These are phyloP conservation scores for Thermothielavioides terrestris DNA, from an alignment of 495 filamentous ascomycete genomes.

Conservation along the genomic window DNA sequence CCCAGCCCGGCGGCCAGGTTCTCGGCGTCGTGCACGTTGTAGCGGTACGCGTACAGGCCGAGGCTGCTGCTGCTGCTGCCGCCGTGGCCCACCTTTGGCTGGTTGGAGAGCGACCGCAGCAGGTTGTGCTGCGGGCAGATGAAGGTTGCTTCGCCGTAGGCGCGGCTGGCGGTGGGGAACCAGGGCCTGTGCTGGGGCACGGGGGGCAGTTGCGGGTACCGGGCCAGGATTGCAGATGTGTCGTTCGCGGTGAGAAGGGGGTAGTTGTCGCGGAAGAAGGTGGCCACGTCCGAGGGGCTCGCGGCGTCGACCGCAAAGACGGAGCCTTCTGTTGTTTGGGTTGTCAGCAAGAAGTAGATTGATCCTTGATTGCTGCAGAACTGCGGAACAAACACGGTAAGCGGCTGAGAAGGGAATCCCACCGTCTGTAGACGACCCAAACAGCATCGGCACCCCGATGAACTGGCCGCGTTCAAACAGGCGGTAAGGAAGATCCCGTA, in stretches of 20 bases:
- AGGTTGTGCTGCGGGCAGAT: conserved; percentile 46
- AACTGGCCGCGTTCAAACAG: conserved; percentile 23
- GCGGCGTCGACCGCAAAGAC: conserved; percentile 41
- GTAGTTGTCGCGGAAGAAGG: conserved; percentile 42
- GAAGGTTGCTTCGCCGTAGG: conserved; percentile 57
- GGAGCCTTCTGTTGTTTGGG: conserved; percentile 33
- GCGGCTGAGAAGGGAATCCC: neutral
- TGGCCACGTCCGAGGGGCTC: conserved; percentile 34
- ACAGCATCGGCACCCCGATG: conserved; percentile 27
- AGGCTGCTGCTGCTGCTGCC: neutral
- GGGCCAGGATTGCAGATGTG: conserved; percentile 30
- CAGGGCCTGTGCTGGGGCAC: conserved; percentile 26
- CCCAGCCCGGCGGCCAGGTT: conserved; percentile 12
- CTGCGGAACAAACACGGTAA: too few relatives aligned
- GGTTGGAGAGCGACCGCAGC: conserved; percentile 15
- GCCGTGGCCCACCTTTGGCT: neutral
- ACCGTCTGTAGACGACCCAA: conserved; percentile 39
- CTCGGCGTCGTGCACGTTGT: conserved; percentile 19
- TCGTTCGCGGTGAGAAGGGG: conserved; percentile 40
- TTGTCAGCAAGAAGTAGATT: too few relatives aligned
- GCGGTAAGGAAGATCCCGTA: conserved; percentile 33
- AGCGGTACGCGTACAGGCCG: conserved; percentile 17
- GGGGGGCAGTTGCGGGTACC: conserved; percentile 18
- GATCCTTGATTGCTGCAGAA: too few relatives aligned
- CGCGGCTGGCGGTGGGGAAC: conserved; percentile 38